Evolutionary conservation across 208 protist species (phyloP).

Genomic region (Balamuthia mandrillaris): DNA sequence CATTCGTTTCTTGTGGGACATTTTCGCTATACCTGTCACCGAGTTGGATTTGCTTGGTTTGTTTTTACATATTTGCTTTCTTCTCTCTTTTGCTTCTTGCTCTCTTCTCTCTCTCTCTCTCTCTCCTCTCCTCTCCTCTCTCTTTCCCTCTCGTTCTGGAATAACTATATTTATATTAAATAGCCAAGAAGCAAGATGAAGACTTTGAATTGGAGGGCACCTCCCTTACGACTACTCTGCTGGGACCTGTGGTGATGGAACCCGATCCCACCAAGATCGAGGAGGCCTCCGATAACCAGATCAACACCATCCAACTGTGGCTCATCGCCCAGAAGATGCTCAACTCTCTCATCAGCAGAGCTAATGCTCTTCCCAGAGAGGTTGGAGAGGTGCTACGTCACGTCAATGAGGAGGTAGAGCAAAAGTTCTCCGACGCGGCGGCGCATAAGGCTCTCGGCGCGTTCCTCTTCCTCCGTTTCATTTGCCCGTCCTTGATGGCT

Average conservation of each 20-base stretch:
- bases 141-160: too few relatives aligned
- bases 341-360: slow-evolving; percentile 7
- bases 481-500: slow-evolving; percentile 33
- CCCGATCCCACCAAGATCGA: not conserved
- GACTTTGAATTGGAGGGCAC: too few relatives aligned
- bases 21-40: not conserved
- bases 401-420: slow-evolving; percentile 8
- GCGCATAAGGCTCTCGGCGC: not conserved
- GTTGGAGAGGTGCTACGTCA: not conserved
- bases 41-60: too few relatives aligned
- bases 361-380: not conserved
- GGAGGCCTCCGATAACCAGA: not conserved
- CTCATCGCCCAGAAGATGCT: slow-evolving; percentile 32
- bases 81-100: too few relatives aligned
- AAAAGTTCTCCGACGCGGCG: not conserved
- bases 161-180: too few relatives aligned
- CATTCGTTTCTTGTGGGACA: slow-evolving; percentile 28
- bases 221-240: not conserved
- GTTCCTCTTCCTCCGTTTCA: slow-evolving; percentile 22
- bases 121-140: too few relatives aligned
- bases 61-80: too few relatives aligned
- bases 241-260: not conserved
- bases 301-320: slow-evolving; percentile 34
- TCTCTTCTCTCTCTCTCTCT: too few relatives aligned
- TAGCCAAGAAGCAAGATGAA: too few relatives aligned